Percentiles rank a stretch among this genome's conserved stretches.
Evolutionary conservation across 2,329 filamentous ascomycete species (phyloP).

Genomic region (Aspergillus sp.): DNA sequence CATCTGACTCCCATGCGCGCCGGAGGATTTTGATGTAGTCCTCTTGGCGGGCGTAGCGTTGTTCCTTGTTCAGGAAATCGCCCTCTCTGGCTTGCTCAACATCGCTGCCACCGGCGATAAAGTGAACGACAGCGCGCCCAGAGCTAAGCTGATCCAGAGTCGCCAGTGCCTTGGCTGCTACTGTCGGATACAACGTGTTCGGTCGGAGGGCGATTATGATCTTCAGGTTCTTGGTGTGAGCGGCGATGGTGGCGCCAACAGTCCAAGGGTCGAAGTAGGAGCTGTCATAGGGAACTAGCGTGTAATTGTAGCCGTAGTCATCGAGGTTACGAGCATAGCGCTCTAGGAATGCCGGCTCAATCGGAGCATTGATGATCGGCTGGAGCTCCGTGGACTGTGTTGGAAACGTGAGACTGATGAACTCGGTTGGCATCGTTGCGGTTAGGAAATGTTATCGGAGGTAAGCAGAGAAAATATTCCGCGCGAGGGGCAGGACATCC

Average conservation of each 20-base stretch:
- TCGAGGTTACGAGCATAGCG: slow-evolving; percentile 60
- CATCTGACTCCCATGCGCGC: slow-evolving; percentile 57
- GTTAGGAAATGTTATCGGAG: neutral
- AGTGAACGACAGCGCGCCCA: slow-evolving; percentile 61
- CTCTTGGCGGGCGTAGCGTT: slow-evolving; percentile 59
- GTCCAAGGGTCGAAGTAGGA: slow-evolving; percentile 59
- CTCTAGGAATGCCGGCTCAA: slow-evolving; percentile 57
- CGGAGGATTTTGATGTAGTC: slow-evolving; percentile 63
- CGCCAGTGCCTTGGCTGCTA: slow-evolving; percentile 61
- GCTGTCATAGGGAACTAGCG: slow-evolving; percentile 60
- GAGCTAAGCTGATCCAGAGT: slow-evolving; percentile 61
- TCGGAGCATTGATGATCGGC: slow-evolving; percentile 52
- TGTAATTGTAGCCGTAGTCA: slow-evolving; percentile 63
- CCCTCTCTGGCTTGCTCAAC: slow-evolving; percentile 61
- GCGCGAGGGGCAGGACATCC: neutral
- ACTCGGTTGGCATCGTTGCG: slow-evolving; percentile 47
- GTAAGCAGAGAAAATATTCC: neutral
- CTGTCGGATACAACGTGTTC: slow-evolving; percentile 63
- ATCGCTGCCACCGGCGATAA: slow-evolving; percentile 63
- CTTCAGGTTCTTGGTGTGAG: slow-evolving; percentile 59
- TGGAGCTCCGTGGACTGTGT: slow-evolving; percentile 58
- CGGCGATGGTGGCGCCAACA: slow-evolving; percentile 57
- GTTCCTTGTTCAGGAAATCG: slow-evolving; percentile 58
- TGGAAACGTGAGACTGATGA: slow-evolving; percentile 59
- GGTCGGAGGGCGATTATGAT: slow-evolving; percentile 63